These are phyloP conservation scores for Lichtheimia hyalospora DNA, from an alignment of 371 early-diverging fungal species.

Conservation along the genomic window DNA sequence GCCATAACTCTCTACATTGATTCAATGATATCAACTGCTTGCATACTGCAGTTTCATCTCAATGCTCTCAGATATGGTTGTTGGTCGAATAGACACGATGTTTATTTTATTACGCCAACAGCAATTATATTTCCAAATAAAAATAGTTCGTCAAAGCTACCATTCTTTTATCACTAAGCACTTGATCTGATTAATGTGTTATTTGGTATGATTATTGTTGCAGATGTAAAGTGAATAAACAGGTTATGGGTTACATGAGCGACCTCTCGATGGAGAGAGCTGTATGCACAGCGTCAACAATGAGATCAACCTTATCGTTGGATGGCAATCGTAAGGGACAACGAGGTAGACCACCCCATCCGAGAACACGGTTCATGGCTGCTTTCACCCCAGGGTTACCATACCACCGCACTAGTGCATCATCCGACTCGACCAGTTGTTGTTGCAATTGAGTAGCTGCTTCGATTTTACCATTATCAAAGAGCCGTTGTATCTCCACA, in stretches of 20 bases:
- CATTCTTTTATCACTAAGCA: too few relatives aligned
- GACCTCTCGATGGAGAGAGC: conserved; percentile 22
- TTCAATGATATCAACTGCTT: too few relatives aligned
- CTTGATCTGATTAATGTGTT: too few relatives aligned
- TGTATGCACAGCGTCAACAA: conserved; percentile 22
- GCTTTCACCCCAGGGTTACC: conserved; percentile 46
- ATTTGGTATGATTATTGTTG: too few relatives aligned
- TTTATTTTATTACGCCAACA: too few relatives aligned
- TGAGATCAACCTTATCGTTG: conserved; percentile 12
- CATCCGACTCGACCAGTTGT: conserved; percentile 39
- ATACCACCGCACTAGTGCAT: conserved; percentile 45
- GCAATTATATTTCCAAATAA: too few relatives aligned
- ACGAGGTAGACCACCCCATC: conserved; percentile 43
- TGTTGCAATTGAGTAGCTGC: conserved; percentile 39
- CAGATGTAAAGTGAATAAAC: too few relatives aligned
- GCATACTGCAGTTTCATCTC: too few relatives aligned
- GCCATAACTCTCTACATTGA: too few relatives aligned
- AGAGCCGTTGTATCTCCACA: conserved; percentile 34
- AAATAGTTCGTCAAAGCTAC: too few relatives aligned
- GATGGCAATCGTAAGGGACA: conserved; percentile 27
- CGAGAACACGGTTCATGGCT: conserved; percentile 25
- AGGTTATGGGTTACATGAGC: neutral
- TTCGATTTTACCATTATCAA: conserved; percentile 27
- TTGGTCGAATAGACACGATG: too few relatives aligned
- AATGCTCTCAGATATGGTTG: too few relatives aligned